These are phyloP conservation scores for Aspergillus ellipticus DNA, from an alignment of 495 filamentous ascomycete species.

Conservation along the genomic window DNA sequence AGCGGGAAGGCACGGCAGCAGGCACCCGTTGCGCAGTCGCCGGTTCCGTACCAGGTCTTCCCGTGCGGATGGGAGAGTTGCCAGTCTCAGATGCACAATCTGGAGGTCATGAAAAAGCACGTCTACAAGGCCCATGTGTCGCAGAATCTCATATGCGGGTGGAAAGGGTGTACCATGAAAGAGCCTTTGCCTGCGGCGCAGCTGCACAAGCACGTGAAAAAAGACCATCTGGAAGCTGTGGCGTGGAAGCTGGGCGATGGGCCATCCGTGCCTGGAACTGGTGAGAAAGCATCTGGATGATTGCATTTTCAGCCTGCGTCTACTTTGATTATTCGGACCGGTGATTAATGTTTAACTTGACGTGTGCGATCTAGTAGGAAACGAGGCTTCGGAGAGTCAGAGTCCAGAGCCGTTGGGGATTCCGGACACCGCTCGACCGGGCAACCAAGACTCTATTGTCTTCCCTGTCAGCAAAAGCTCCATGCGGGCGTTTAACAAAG, in stretches of 20 bases:
- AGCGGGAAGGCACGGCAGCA: constrained; percentile 2
- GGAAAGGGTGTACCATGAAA: constrained; percentile 27
- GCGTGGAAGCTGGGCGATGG: constrained; percentile 69
- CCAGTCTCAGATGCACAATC: constrained; percentile 67
- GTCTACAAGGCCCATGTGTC: constrained; percentile 52
- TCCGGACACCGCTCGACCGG: constrained; percentile 19
- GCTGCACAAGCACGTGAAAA: constrained; percentile 60
- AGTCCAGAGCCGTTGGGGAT: constrained; percentile 19
- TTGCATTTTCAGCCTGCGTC: constrained; percentile 13
- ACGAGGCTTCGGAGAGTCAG: constrained; percentile 3
- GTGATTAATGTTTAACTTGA: constrained; percentile 17
- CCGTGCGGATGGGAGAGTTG: constrained; percentile 65
- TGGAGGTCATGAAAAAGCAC: constrained; percentile 66
- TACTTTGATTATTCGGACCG: constrained; percentile 5
- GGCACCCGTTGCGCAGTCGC: constrained; percentile 11
- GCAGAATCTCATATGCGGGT: constrained; percentile 29
- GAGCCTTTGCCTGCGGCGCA: constrained; percentile 27
- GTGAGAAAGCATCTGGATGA: constrained; percentile 38
- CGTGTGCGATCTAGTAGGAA: constrained; percentile 14
- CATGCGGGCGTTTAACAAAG: constrained; percentile 35
- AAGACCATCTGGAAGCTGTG: constrained; percentile 53
- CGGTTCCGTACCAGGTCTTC: constrained; percentile 41
- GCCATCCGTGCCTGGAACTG: constrained; percentile 42
- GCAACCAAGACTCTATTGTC: constrained; percentile 28
- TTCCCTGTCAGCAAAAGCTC: constrained; percentile 32